Base-by-base conservation (phyloP, 441 rosid species). In the Gossypium trilobum region DNA sequence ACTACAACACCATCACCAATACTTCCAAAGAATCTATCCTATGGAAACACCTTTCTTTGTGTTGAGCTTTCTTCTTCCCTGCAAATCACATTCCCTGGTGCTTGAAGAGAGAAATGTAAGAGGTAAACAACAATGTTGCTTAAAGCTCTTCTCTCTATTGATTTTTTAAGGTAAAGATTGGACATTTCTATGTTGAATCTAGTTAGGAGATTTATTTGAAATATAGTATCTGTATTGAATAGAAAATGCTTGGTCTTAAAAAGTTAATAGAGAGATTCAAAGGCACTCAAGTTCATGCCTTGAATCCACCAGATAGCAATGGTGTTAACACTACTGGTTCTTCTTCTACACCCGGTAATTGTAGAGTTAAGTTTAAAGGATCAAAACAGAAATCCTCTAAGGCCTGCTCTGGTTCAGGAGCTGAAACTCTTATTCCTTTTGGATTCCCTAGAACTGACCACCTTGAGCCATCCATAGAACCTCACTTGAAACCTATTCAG, bases 251-350 rank as follows among this genome's bases (percentile, higher is more conserved):
- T 5, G 82, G 83, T 71, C 50, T 86, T 20, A 90, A 33, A 33
- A 33, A 89, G 78, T 76, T 88, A 55, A 67, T 85, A 1, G 96
- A 94, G 67, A 88, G 82, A 71, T 86, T 89, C 69, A 90, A 88
- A 75, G 81, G 89, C 75, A 76, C 86, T 23, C 98, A 90, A 78
- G 83, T 91, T 60, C 89, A 89, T 64, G 90, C 92, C 69, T 74
- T 90, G 46, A 80, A 48, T 58, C 70, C 86, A 36, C 84, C 85
- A 5, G 93, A 85, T 57, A 70, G 81, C 17, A 67, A 73, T 56
- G 33, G 78, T 48, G 81, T 87, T 52, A 67, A 57, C 77, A 68
- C 60, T 29, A 46, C 25, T 10, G 76, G 58, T 10, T 25, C 59
- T 57, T 61, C 76, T 64, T 55, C 73, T 11, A 63, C 36, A 1